phyloP scores from a whole-genome alignment of 108 stramenopile species.

The Cyclotella kingstonii region DNA sequence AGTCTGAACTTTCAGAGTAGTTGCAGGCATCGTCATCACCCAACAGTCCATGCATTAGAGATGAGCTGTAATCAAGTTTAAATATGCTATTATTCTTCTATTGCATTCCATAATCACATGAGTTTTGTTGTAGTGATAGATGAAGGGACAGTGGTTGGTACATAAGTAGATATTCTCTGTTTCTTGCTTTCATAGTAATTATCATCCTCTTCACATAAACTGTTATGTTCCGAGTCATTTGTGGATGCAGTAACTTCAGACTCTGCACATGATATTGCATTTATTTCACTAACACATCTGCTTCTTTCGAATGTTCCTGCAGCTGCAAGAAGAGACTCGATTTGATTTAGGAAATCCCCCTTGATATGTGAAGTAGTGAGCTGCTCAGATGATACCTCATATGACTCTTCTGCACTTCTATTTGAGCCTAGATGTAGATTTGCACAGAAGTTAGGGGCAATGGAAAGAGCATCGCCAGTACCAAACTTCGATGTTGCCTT shows the following conservation, averaged over 20 bases:
- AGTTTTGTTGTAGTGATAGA: constrained; percentile 40
- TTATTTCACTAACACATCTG: constrained; percentile 30
- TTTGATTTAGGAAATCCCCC: constrained; percentile 59
- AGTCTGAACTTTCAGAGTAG: no score
- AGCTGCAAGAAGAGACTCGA: constrained; percentile 62
- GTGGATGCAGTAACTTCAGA: constrained; percentile 49
- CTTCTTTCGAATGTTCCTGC: constrained; percentile 49
- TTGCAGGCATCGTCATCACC: no score
- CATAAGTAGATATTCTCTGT: constrained; percentile 12
- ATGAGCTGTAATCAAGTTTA: no score
- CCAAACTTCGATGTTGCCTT: constrained; percentile 12
- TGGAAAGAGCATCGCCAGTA: constrained; percentile 8
- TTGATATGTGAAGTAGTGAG: constrained; percentile 11
- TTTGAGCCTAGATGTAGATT: no score
- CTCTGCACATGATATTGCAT: constrained; percentile 42
- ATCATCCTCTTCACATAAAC: constrained; percentile 41
- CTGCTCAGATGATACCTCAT: no score
- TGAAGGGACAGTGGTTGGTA: constrained; percentile 27
- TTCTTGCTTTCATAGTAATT: constrained; percentile 26
- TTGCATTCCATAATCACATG: constrained; percentile 5
- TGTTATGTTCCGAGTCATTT: constrained; percentile 33
- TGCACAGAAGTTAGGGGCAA: constrained; percentile 8
- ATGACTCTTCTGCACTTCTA: no score
- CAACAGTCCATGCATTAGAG: no score
- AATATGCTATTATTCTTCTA: no score